Conservation (phyloP, 2,329 filamentous ascomycete genomes). For the Metarhizium humberi region DNA sequence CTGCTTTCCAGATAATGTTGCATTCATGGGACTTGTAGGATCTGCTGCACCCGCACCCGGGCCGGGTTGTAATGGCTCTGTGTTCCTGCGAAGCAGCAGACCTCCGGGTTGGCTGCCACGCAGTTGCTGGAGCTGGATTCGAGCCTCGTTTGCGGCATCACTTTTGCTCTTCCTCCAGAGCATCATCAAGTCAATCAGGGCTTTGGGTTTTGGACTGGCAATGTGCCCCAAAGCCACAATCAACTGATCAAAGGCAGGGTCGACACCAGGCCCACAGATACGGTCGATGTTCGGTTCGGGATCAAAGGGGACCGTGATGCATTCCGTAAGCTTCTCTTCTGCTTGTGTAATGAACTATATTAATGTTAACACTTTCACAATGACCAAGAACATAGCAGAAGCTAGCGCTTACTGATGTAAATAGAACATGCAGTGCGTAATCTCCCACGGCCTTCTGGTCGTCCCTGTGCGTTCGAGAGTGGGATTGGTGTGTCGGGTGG, state of each 20-base stretch:
- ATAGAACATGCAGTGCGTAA: slow-evolving; percentile 92
- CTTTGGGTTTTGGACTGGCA: slow-evolving; percentile 86
- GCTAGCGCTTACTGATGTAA: slow-evolving; percentile 63
- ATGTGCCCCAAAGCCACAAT: slow-evolving; percentile 92
- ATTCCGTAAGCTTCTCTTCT: slow-evolving; percentile 91
- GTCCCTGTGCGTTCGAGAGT: slow-evolving; percentile 60
- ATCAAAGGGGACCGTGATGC: slow-evolving; percentile 69
- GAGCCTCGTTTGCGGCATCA: slow-evolving; percentile 68
- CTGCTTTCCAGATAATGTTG: slow-evolving; percentile 44
- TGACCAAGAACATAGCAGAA: background rate
- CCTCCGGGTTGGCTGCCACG: slow-evolving; percentile 32
- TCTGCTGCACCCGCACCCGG: slow-evolving; percentile 16
- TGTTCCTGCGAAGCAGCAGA: slow-evolving; percentile 60
- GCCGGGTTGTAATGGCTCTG: slow-evolving; percentile 53
- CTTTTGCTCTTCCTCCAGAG: slow-evolving; percentile 95
- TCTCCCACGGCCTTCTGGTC: slow-evolving; percentile 93
- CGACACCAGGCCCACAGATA: slow-evolving; percentile 83
- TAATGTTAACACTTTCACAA: slow-evolving; percentile 8
- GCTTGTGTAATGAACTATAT: slow-evolving; percentile 80
- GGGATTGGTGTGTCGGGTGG: slow-evolving; percentile 64
- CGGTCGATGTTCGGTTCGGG: slow-evolving; percentile 77
- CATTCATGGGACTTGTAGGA: slow-evolving; percentile 22
- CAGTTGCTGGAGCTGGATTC: slow-evolving; percentile 46
- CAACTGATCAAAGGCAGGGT: slow-evolving; percentile 85
- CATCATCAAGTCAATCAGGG: slow-evolving; percentile 95